Evolutionary conservation across 345 rosid genomes (phyloP).

Genomic region (Turritis glabra): DNA sequence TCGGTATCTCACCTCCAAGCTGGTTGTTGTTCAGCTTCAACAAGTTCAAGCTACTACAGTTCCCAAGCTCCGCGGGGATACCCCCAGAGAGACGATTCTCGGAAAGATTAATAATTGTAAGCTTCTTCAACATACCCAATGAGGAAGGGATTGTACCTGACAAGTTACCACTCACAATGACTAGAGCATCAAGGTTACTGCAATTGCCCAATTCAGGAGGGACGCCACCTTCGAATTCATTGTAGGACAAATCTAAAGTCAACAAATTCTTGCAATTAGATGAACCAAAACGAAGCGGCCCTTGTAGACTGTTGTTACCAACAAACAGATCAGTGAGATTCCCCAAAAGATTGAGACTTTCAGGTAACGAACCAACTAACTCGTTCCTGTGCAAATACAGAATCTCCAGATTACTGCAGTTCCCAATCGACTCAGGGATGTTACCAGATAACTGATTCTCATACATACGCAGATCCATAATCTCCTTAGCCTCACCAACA

Average conservation of each 20-base stretch:
- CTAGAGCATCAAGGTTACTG: slow-evolving; percentile 48
- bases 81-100: slow-evolving; percentile 67
- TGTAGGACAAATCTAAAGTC: slow-evolving; percentile 58
- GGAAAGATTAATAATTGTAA: slow-evolving; percentile 54
- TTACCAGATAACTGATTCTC: slow-evolving; percentile 59
- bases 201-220: slow-evolving; percentile 63
- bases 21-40: slow-evolving; percentile 53
- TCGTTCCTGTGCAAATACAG: slow-evolving; percentile 52
- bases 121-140: slow-evolving; percentile 52
- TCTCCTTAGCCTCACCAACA: slow-evolving; percentile 52
- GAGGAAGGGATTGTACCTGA: slow-evolving; percentile 69
- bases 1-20: slow-evolving; percentile 69
- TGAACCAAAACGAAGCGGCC: slow-evolving; percentile 53
- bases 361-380: slow-evolving; percentile 61
- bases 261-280: slow-evolving; percentile 49
- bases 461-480: slow-evolving; percentile 40
- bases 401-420: slow-evolving; percentile 49
- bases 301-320: slow-evolving; percentile 48
- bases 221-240: slow-evolving; percentile 55
- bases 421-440: slow-evolving; percentile 67
- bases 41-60: slow-evolving; percentile 56
- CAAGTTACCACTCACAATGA: slow-evolving; percentile 49
- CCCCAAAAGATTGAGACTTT: slow-evolving; percentile 52
- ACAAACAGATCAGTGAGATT: slow-evolving; percentile 52
- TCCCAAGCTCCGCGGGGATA: slow-evolving; percentile 70